Evolutionary conservation across 2,329 filamentous ascomycete genomes (phyloP).

Genomic region (Botrytis byssoidea): DNA sequence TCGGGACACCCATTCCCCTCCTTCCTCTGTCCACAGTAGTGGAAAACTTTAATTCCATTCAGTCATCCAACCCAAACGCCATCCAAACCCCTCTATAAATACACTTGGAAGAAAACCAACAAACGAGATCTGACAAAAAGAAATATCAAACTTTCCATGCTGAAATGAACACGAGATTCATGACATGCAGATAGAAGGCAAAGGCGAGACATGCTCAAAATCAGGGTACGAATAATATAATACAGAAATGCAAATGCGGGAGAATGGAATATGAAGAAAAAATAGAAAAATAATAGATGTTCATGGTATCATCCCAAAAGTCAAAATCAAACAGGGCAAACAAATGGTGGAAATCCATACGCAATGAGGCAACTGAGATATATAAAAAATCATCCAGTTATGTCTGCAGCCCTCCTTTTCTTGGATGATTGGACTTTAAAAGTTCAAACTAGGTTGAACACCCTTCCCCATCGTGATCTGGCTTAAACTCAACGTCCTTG

Average conservation of each 20-base stretch:
- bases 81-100: background rate
- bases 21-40: background rate
- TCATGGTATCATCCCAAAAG: constrained; percentile 2
- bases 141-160: background rate
- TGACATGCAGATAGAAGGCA: no score
- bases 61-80: constrained; percentile 3
- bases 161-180: background rate
- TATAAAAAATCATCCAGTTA: background rate
- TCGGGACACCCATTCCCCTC: background rate
- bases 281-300: background rate
- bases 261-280: background rate
- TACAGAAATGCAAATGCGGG: background rate
- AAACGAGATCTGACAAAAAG: constrained; percentile 5
- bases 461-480: constrained; percentile 50
- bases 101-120: background rate
- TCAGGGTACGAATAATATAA: background rate
- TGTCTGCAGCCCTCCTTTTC: background rate
- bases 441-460: constrained; percentile 27
- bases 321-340: background rate
- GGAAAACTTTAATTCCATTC: background rate
- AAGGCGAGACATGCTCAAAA: background rate
- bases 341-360: background rate
- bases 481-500: constrained; percentile 63
- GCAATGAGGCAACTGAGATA: background rate
- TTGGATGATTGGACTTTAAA: constrained; percentile 10